Conservation (phyloP, 176 grass and related monocot species). For the Thinopyrum elongatum region DNA sequence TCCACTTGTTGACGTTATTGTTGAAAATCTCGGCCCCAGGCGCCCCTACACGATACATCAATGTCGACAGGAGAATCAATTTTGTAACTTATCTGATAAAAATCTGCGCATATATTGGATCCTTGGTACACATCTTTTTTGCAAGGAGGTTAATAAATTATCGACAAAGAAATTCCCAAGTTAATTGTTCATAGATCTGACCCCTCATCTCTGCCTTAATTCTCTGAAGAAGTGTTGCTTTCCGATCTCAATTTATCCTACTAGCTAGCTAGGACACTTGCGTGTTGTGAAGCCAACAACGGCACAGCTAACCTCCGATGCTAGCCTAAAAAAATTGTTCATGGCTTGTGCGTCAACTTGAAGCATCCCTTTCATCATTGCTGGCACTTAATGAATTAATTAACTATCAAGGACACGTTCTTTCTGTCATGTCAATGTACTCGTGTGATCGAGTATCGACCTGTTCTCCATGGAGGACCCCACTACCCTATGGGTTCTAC, state of each 20-base stretch:
- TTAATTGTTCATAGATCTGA: background rate
- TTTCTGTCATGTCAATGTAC: conserved; percentile 31
- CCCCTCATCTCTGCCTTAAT: background rate
- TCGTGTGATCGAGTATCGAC: conserved; percentile 25
- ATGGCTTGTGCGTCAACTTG: conserved; percentile 21
- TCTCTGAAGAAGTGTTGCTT: background rate
- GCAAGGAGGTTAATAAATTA: background rate
- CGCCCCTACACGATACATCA: background rate
- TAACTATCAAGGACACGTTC: background rate
- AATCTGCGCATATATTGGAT: background rate
- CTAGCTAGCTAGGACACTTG: background rate
- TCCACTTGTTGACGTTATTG: conserved; percentile 14
- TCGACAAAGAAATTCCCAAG: background rate
- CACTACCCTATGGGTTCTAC: conserved; percentile 19
- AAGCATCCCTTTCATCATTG: background rate
- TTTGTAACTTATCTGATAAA: background rate
- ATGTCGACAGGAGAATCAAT: background rate
- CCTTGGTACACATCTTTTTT: background rate
- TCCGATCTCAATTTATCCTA: background rate
- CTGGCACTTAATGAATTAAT: background rate
- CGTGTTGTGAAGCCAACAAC: background rate
- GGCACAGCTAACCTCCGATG: background rate
- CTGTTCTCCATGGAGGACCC: background rate
- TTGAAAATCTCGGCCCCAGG: conserved; percentile 34
- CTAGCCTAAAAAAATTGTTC: conserved; percentile 9